phyloP scores from a whole-genome alignment of 129 eudicot genomes.

The Tanacetum coccineum region DNA sequence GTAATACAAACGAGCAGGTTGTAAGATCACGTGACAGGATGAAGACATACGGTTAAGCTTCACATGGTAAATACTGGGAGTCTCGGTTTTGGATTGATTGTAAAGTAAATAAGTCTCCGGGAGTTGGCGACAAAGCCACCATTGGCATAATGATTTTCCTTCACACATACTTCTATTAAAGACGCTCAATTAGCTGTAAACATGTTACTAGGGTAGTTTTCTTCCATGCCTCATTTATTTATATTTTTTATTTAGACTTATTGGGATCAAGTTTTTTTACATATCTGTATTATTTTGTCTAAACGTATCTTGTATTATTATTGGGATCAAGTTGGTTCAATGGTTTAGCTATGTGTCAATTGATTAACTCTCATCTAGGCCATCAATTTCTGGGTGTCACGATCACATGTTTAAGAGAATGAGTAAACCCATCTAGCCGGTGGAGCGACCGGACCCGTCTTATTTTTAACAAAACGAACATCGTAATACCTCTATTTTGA shows the following conservation, averaged over 20 bases:
- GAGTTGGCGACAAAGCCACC: conserved; percentile 11
- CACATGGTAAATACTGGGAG: conserved; percentile 12
- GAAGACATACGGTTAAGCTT: conserved; percentile 12
- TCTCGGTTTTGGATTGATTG: conserved; percentile 19
- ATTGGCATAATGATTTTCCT: conserved; percentile 8
- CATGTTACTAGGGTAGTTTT: conserved; percentile 21
- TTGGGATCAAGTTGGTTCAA: too few relatives aligned
- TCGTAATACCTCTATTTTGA: too few relatives aligned
- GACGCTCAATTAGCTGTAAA: conserved; percentile 6
- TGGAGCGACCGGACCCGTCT: too few relatives aligned
- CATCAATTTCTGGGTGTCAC: too few relatives aligned
- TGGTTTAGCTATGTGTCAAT: too few relatives aligned
- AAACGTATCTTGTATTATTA: neutral
- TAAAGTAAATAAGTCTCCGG: conserved; percentile 20
- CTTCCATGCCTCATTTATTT: conserved; percentile 14
- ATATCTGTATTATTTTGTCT: neutral
- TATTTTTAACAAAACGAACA: too few relatives aligned
- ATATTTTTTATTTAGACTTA: neutral
- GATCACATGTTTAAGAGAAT: too few relatives aligned
- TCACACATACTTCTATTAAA: conserved; percentile 11
- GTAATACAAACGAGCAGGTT: conserved; percentile 19
- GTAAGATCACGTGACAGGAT: conserved; percentile 7
- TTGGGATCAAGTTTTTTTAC: neutral
- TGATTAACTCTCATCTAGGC: too few relatives aligned
- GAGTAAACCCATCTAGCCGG: too few relatives aligned